phyloP scores from a whole-genome alignment of 805 yeast genomes.

The Metschnikowia baotianmanensis region DNA sequence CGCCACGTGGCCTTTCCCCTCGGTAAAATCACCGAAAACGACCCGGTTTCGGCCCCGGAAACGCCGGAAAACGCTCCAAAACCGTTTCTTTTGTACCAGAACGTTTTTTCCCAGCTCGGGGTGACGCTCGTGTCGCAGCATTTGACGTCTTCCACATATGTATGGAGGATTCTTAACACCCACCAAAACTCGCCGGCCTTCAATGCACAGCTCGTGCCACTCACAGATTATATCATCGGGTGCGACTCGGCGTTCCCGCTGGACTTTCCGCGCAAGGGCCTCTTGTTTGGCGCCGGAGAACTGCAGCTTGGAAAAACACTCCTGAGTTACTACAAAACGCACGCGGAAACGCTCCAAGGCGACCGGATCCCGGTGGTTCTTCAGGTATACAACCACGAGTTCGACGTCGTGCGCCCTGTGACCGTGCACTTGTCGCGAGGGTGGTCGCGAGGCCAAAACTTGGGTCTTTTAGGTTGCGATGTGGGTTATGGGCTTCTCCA shows the following conservation, averaged over 20 bases:
- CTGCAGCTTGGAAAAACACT: conserved; percentile 68
- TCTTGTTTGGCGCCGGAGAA: conserved; percentile 86
- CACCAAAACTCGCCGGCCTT: conserved; percentile 80
- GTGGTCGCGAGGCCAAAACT: conserved; percentile 66
- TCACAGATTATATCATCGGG: conserved; percentile 85
- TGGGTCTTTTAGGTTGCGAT: conserved; percentile 86
- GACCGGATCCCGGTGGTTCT: conserved; percentile 41
- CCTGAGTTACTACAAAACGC: conserved; percentile 52
- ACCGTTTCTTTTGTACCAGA: conserved; percentile 18
- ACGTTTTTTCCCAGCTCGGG: conserved; percentile 54
- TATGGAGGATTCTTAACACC: conserved; percentile 81
- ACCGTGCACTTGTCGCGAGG: conserved; percentile 60
- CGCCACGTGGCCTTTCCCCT: conserved; percentile 30
- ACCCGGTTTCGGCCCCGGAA: background rate
- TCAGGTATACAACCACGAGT: conserved; percentile 82
- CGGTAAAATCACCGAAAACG: conserved; percentile 1
- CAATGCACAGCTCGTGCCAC: conserved; percentile 76
- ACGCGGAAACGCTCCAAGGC: conserved; percentile 29
- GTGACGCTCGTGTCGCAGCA: conserved; percentile 77
- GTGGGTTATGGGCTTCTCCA: conserved; percentile 92
- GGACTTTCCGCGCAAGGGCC: conserved; percentile 55
- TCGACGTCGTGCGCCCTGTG: conserved; percentile 82
- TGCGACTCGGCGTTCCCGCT: conserved; percentile 55
- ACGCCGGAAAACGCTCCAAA: conserved; percentile 9
- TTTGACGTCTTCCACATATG: conserved; percentile 68